Evolutionary conservation across 2,329 filamentous ascomycete genomes (phyloP).

Genomic region (Hysterium pulicare): DNA sequence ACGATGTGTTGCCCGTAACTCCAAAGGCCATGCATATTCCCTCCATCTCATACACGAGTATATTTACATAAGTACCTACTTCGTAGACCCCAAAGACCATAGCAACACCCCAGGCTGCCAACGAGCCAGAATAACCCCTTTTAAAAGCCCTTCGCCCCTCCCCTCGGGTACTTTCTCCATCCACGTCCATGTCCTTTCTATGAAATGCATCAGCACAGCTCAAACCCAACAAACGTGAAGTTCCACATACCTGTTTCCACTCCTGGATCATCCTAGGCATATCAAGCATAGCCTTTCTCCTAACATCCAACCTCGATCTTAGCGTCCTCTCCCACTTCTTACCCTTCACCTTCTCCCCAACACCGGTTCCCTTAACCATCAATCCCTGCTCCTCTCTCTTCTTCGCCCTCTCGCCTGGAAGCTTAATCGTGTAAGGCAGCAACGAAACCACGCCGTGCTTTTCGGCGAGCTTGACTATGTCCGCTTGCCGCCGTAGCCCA

Average conservation of each 20-base stretch:
- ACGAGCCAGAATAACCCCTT: too few relatives aligned
- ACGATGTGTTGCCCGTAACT: too few relatives aligned
- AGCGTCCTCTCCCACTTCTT: slow-evolving; percentile 87
- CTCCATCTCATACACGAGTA: background rate
- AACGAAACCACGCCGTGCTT: slow-evolving; percentile 77
- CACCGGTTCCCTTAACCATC: slow-evolving; percentile 86
- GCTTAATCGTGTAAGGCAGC: slow-evolving; percentile 73
- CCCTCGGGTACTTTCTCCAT: slow-evolving; percentile 72
- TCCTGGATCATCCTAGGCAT: slow-evolving; percentile 90
- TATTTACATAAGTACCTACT: background rate
- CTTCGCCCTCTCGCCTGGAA: slow-evolving; percentile 66
- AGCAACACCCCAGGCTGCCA: too few relatives aligned
- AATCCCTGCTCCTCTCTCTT: slow-evolving; percentile 75
- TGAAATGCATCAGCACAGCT: slow-evolving; percentile 33
- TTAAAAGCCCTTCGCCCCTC: too few relatives aligned
- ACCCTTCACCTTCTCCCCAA: slow-evolving; percentile 91
- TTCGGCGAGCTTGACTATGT: slow-evolving; percentile 80
- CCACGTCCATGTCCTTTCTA: slow-evolving; percentile 68
- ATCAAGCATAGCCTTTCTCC: slow-evolving; percentile 85
- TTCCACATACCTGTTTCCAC: slow-evolving; percentile 78
- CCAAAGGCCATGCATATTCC: too few relatives aligned
- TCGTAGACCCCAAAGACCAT: too few relatives aligned
- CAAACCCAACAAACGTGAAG: slow-evolving; percentile 3
- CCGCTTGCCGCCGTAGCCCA: slow-evolving; percentile 83
- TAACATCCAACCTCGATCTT: slow-evolving; percentile 77